Percentiles rank a stretch among this genome's conserved stretches.
Evolutionary conservation across 129 eudicot genomes (phyloP).

Genomic region (Arctium lappa): DNA sequence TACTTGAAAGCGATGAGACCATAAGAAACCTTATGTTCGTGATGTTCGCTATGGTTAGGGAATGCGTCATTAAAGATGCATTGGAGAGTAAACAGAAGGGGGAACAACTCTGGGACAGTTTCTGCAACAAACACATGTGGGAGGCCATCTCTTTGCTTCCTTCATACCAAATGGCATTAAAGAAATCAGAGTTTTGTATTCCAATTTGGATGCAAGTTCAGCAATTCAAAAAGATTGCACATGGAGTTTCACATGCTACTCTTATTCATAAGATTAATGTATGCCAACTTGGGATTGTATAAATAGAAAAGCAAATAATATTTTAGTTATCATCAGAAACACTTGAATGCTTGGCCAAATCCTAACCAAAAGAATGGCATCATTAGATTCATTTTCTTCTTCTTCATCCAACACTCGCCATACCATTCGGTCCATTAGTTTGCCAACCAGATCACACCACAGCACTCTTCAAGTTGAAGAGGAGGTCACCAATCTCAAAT

Average conservation of each 20-base stretch:
- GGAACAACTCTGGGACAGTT: constrained; percentile 3
- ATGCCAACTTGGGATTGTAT: constrained; percentile 15
- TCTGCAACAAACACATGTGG: constrained; percentile 26
- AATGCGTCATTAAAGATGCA: background rate
- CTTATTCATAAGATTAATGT: constrained; percentile 3
- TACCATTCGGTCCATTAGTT: constrained; percentile 18
- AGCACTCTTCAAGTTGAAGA: constrained; percentile 27
- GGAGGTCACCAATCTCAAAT: constrained; percentile 11
- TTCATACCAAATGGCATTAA: constrained; percentile 23
- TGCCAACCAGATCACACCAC: constrained; percentile 24
- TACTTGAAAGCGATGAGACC: constrained; percentile 13
- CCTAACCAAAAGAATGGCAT: constrained; percentile 17
- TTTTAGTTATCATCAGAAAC: constrained; percentile 8
- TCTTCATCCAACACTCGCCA: constrained; percentile 12
- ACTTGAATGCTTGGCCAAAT: constrained; percentile 15
- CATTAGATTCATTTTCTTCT: constrained; percentile 4
- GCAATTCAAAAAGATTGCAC: constrained; percentile 11
- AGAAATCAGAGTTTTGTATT: constrained; percentile 5
- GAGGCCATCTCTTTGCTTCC: constrained; percentile 26
- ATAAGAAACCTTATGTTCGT: background rate
- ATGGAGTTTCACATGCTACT: constrained; percentile 25
- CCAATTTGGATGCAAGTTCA: constrained; percentile 11
- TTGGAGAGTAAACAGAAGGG: constrained; percentile 11
- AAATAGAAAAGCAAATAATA: background rate
- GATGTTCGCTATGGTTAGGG: constrained; percentile 10